phyloP scores from a whole-genome alignment of 768 basidiomycete genomes.

The Polyporus arcularius region DNA sequence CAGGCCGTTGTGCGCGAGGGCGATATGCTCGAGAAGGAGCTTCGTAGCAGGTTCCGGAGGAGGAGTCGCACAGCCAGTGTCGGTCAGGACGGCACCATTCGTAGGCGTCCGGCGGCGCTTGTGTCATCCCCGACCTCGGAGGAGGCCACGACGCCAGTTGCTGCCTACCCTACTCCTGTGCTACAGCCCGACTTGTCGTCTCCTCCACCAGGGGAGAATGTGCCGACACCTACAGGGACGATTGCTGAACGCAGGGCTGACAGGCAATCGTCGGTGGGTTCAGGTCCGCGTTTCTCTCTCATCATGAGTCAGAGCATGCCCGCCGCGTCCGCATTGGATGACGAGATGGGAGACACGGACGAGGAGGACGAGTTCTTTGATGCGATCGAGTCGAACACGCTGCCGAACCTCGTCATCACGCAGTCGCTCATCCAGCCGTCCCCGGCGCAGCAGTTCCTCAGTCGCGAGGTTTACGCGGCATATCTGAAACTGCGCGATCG shows the following conservation, averaged over 20 bases:
- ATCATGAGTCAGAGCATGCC: conserved; percentile 3
- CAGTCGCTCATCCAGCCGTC: conserved; percentile 53
- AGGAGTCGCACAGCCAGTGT: conserved; percentile 50
- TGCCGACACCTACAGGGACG: conserved; percentile 24
- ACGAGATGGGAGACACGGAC: conserved; percentile 52
- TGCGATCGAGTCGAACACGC: conserved; percentile 81
- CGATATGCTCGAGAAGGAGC: conserved; percentile 78
- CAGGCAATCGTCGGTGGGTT: not conserved
- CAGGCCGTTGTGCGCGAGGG: conserved; percentile 85
- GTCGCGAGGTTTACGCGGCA: conserved; percentile 57
- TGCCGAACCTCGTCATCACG: conserved; percentile 76
- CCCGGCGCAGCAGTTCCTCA: conserved; percentile 36
- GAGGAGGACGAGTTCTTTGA: conserved; percentile 98
- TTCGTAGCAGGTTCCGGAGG: conserved; percentile 61
- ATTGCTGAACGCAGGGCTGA: conserved; percentile 19
- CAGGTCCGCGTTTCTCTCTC: conserved; percentile 5
- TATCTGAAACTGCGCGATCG: conserved; percentile 63
- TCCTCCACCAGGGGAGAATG: not conserved
- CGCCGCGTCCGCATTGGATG: conserved; percentile 15
- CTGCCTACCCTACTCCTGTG: not conserved
- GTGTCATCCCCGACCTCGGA: not conserved
- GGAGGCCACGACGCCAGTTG: not conserved
- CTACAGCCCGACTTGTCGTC: not conserved
- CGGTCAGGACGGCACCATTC: conserved; percentile 23
- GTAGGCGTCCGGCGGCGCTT: conserved; percentile 18